Percentiles rank a stretch among this genome's conserved stretches.
Evolutionary conservation across 306 rosid genomes (phyloP).

Genomic region (Cicer judaicum): DNA sequence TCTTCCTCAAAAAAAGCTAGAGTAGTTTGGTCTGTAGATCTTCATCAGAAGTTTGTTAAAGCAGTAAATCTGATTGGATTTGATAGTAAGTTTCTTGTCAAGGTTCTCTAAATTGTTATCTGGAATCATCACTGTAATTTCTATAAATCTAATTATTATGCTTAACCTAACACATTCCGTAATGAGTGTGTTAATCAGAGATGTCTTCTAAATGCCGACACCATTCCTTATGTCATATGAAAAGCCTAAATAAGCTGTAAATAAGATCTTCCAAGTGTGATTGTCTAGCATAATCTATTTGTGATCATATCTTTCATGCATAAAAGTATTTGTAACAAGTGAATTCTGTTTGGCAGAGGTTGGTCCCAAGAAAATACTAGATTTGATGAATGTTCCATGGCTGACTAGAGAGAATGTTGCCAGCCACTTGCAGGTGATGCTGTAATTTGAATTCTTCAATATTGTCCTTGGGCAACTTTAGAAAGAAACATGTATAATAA

Average conservation of each 20-base stretch:
- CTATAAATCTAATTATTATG: conserved; percentile 11
- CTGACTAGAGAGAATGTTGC: conserved; percentile 95
- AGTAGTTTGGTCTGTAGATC: conserved; percentile 98
- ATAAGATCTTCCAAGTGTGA: conserved; percentile 5
- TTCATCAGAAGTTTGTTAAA: conserved; percentile 96
- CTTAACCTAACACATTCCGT: conserved; percentile 7
- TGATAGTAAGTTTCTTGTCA: conserved; percentile 73
- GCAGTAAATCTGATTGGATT: conserved; percentile 96
- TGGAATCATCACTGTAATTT: conserved; percentile 24
- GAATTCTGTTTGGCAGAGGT: conserved; percentile 84
- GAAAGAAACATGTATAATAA: conserved; percentile 34
- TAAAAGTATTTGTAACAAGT: conserved; percentile 51
- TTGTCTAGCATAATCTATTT: conserved; percentile 29
- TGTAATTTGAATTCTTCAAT: conserved; percentile 25
- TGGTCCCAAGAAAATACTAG: conserved; percentile 95
- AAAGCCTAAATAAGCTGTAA: background rate
- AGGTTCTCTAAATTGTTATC: conserved; percentile 32
- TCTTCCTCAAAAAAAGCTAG: conserved; percentile 87
- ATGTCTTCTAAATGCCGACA: background rate
- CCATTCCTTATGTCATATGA: background rate
- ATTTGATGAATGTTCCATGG: conserved; percentile 95
- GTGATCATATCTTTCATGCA: conserved; percentile 25
- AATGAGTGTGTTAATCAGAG: background rate
- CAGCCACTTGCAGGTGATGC: conserved; percentile 89
- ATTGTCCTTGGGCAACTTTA: background rate